Evolutionary conservation across 2,329 filamentous ascomycete genomes (phyloP), one percentile per base, ranked within the genome.

Genomic region (Phaeosphaeria sp.): DNA sequence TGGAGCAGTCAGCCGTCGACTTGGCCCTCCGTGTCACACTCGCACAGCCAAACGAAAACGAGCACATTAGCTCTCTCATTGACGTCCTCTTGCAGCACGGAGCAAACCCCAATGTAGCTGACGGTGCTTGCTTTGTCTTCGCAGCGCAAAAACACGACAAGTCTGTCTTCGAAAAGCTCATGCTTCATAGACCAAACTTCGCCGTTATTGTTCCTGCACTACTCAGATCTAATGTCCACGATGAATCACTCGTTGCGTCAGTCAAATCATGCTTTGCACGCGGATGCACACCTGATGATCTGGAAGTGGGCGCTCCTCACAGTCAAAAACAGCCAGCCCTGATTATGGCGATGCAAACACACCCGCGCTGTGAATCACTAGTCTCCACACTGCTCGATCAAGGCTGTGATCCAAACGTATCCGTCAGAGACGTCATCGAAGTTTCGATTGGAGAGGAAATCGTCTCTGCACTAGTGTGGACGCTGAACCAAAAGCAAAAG

Each of bases 401-500:
- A 47, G 72, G 72, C 21, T 69, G 69, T 43, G 68, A 74, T 27
- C 63, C 73, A 17, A 58, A 87, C 63, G 78, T 78, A 56, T 79
- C 79, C 1, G 78, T 64, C 0, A 79, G 73, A 52, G 77, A 72
- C 2, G 77, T 85, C 1, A 75, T 83, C 54, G 76, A 81, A 0
- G 79, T 82, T 11, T 58, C 81, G 0, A 80, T 82, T 1, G 82
- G 84, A 36, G 76, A 80, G 2, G 87, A 90, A 69, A 75, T 79
- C 10, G 80, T 87, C 46, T 85, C 84, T 1, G 77, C 88, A 1
- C 75, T 90, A 7, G 77, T 84, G 50, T 90, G 87, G 87, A 82
- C 85, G 0, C 78, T 90, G 51, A 75, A 85, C 6, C 86, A 89
- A 60, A 85, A 85, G 0, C 85, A 88, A 61, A 89, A 89, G 71